Evolutionary conservation across 495 filamentous ascomycete species (phyloP), one percentile per base, ranked within the genome.

Genomic region (Tuber brumale): DNA sequence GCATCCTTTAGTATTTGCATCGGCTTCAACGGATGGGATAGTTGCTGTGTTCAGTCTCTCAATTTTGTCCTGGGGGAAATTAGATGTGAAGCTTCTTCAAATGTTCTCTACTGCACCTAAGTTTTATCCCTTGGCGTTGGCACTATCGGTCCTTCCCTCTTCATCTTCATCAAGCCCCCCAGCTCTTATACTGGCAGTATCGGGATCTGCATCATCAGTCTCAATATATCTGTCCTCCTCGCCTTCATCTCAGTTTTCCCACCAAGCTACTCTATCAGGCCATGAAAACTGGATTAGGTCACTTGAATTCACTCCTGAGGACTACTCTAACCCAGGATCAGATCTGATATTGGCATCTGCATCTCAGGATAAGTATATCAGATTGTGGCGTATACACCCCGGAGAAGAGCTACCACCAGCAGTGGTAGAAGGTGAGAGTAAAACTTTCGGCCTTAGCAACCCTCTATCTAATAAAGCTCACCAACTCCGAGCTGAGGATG

Each of bases 341-440:
- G 94, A 97, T 84, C 82, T 98, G 23, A 84, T 98, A 70, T 86
- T 99, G 19, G 94, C 96, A 2, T 97, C 95, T 39, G 94, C 94
- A 10, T 97, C 94, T 82, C 95, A 99, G 84, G 95, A 99, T 81
- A 97, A 95, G 84, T 99, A 97, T 80, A 92, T 98, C 83, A 91
- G 95, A 61, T 87, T 99, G 37, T 99, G 95, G 96, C 89, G 94
- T 70, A 83, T 98, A 37, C 92, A 91, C 73, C 87, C 89, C 72
- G 92, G 91, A 23, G 88, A 89, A 37, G 86, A 88, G 19, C 83
- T 91, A n/a, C 90, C 91, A 0, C 77, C 77, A 18, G 75, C 74
- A 23, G 83, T 76, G 23, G 83, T 85, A 14, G 81, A 84, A 1
- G 86, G 85, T 7, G 82, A 44, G 86, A 89, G 79, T 86, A 83